A percentile compares a stretch with the other conserved stretches of the same genome.
phyloP scores from a whole-genome alignment of 768 basidiomycete genomes.

The Serpula lacrymans region DNA sequence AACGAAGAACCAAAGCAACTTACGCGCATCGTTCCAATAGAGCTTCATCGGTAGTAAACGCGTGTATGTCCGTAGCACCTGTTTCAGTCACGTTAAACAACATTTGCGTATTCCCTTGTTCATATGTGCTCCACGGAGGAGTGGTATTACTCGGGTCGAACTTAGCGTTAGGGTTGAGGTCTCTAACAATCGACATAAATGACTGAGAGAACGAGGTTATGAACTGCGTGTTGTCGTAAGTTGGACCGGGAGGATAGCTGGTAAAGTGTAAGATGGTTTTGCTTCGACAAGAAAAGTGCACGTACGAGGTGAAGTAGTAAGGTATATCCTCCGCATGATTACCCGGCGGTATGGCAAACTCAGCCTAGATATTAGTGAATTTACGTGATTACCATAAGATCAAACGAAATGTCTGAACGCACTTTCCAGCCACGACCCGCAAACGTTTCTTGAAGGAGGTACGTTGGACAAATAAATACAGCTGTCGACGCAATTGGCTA shows the following conservation, averaged over 20 bases:
- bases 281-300: not conserved
- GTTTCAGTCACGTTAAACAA: conserved; percentile 38
- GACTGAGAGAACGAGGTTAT: conserved; percentile 33
- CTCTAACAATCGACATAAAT: conserved; percentile 15
- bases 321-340: conserved; percentile 12
- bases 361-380: conserved; percentile 21
- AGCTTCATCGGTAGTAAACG: conserved; percentile 1
- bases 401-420: not conserved
- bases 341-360: conserved; percentile 2
- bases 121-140: conserved; percentile 8
- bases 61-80: not conserved
- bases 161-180: conserved; percentile 13
- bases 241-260: conserved; percentile 14
- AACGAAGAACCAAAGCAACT: not conserved
- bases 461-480: conserved; percentile 42
- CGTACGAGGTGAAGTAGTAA: conserved; percentile 15
- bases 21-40: conserved; percentile 6
- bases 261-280: not conserved
- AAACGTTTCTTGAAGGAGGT: conserved; percentile 27
- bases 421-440: conserved; percentile 21
- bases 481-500: conserved; percentile 16
- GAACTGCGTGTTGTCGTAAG: conserved; percentile 24
- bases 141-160: conserved; percentile 7
- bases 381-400: not conserved
- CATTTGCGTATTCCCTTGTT: conserved; percentile 32